Conservation (phyloP, 1,139 yeast species). For the Suhomyces atakaporum region DNA sequence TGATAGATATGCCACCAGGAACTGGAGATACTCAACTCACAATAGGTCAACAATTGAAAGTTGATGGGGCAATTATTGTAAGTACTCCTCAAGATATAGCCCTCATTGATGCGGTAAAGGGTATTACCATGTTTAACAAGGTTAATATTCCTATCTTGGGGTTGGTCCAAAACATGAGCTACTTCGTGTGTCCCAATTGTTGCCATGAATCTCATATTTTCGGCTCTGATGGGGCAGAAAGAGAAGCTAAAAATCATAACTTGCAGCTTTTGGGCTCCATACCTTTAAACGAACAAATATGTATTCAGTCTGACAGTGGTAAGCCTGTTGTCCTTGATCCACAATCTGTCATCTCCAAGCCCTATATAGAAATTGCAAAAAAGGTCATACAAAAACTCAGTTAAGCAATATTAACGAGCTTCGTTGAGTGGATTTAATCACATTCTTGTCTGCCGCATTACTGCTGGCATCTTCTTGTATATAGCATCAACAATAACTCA, state of each 20-base stretch:
- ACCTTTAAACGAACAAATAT: conserved; percentile 66
- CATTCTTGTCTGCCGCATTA: too few relatives aligned
- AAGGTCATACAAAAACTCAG: conserved; percentile 15
- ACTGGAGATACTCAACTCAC: conserved; percentile 89
- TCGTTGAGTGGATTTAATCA: background rate
- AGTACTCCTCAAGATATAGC: conserved; percentile 91
- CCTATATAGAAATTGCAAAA: conserved; percentile 50
- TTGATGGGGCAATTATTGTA: conserved; percentile 80
- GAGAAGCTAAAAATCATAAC: conserved; percentile 55
- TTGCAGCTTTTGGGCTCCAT: conserved; percentile 63
- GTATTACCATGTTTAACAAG: conserved; percentile 75
- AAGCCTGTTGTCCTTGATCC: conserved; percentile 58
- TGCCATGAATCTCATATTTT: conserved; percentile 72
- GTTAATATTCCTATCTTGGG: conserved; percentile 78
- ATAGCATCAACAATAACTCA: too few relatives aligned
- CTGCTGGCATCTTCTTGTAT: too few relatives aligned
- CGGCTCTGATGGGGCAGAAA: conserved; percentile 65
- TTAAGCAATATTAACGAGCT: too few relatives aligned
- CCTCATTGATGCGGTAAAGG: conserved; percentile 76
- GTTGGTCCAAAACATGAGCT: conserved; percentile 82
- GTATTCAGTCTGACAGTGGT: conserved; percentile 63
- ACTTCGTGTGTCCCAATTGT: conserved; percentile 74
- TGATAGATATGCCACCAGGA: conserved; percentile 89
- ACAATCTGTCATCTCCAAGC: conserved; percentile 33
- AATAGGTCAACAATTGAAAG: conserved; percentile 71